These are phyloP conservation scores for Globisporangium canariense DNA, from an alignment of 352 stramenopile genomes.

Conservation along the genomic window DNA sequence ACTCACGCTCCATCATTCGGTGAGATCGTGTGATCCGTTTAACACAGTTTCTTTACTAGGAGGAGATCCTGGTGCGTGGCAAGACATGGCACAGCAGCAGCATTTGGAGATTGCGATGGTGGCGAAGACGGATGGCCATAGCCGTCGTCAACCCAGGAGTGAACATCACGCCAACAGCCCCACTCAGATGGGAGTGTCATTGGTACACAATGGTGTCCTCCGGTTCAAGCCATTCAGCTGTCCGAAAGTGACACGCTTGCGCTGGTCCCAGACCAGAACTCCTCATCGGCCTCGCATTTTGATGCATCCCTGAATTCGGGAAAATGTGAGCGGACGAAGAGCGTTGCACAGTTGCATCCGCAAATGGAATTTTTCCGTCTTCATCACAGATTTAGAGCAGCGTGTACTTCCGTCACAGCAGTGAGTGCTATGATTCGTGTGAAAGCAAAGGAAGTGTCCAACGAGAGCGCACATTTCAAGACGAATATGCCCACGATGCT, in stretches of 20 bases:
- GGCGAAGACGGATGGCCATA: too few species aligned
- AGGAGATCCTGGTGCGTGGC: background rate
- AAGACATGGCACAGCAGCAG: background rate
- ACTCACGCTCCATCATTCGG: background rate
- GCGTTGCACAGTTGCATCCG: background rate
- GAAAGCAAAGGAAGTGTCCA: too few species aligned
- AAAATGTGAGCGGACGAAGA: background rate
- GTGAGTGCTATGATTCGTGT: too few species aligned
- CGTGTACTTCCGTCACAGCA: background rate
- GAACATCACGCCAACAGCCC: too few species aligned
- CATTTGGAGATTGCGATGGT: background rate
- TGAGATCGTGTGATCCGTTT: background rate
- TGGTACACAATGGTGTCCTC: background rate
- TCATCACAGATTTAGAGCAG: background rate
- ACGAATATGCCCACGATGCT: too few species aligned
- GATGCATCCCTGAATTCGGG: background rate
- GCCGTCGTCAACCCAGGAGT: too few species aligned
- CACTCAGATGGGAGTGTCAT: background rate
- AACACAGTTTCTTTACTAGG: background rate
- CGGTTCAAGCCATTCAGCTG: background rate
- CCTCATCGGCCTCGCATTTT: background rate
- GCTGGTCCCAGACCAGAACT: conserved; percentile 3
- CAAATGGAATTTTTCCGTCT: background rate
- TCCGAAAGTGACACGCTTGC: background rate
- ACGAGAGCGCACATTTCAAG: too few species aligned